phyloP scores from a whole-genome alignment of 495 filamentous ascomycete species.

The Astrothelium subdiscretum region DNA sequence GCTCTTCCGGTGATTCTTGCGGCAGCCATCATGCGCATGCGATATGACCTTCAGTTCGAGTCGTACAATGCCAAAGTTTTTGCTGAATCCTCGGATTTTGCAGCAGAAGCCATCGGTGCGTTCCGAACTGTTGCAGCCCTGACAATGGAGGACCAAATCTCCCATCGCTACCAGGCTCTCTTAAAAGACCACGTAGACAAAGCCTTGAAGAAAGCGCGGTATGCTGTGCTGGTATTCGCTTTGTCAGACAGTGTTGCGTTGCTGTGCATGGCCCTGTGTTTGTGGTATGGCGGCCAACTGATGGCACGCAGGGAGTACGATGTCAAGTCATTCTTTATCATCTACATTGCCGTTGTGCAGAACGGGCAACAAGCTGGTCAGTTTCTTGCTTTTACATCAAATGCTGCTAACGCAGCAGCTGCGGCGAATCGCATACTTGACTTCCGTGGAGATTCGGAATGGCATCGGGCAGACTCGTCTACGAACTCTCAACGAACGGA shows the following conservation, averaged over 20 bases:
- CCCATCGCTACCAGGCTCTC: constrained; percentile 11
- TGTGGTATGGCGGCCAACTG: constrained; percentile 49
- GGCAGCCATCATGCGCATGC: constrained; percentile 39
- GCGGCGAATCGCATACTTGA: background rate
- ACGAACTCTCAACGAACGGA: background rate
- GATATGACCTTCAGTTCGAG: constrained; percentile 43
- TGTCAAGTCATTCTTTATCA: constrained; percentile 42
- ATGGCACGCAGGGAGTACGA: constrained; percentile 36
- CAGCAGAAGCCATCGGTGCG: constrained; percentile 44
- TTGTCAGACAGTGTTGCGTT: constrained; percentile 27
- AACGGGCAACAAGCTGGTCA: constrained; percentile 43
- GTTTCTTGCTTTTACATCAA: constrained; percentile 33
- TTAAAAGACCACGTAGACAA: background rate
- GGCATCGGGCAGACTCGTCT: background rate
- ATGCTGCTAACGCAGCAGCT: background rate
- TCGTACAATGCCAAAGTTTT: constrained; percentile 41
- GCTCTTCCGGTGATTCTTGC: constrained; percentile 40
- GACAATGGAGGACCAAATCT: constrained; percentile 36
- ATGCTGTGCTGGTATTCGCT: constrained; percentile 10
- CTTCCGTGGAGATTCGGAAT: background rate
- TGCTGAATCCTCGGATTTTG: constrained; percentile 44
- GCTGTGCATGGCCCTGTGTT: constrained; percentile 42
- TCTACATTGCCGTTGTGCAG: constrained; percentile 49
- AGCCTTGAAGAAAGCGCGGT: background rate
- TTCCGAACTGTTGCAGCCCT: constrained; percentile 46